Evolutionary conservation across 1,139 yeast genomes (phyloP), one percentile per base, ranked within the genome.

Genomic region (Magnusiomyces suaveolens): DNA sequence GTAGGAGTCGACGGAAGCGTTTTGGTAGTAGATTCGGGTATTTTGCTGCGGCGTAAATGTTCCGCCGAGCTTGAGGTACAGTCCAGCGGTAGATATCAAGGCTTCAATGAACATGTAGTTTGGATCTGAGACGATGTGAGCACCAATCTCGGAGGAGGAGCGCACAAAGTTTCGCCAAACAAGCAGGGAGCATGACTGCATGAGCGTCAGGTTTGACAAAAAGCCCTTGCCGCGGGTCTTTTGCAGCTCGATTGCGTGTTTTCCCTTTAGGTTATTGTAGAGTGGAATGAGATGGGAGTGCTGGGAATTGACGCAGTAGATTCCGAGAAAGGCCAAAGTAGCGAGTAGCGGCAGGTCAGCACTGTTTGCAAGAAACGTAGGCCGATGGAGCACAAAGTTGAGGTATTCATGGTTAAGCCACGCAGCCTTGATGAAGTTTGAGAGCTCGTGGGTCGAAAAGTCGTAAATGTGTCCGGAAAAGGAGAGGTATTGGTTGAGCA

Each of bases 291-390:
- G 48, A 21, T 23, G 18, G 8, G 43, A 46, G 23, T 38, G 47
- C 3, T 39, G 20, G 3, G 38, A 2, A 8, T 33, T 16, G 16
- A 60, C 54, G 25, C 63, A 46, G 1, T 71, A 66, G 74, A 74
- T 70, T 3, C 79, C 79, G 26, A 75, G 58, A 16, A 69, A 60
- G 25, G 70, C 64, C 59, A 75, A 60, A 3, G 70, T 65, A 2
- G 71, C 69, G 46, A 75, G 57, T 46, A 75, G 60, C 36, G 66
- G 63, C 0, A 69, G 62, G 54, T 70, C 64, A 23, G 63, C 59
- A 16, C 58, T 57, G 47, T 69, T 66, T 3, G 74, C 68, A 53
- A 69, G 64, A 57, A 74, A 75, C 1, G 77, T 69, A 6, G 75
- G 68, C 18, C 68, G 61, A 60, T 75, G 79, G n/a, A 75, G 60